Base-by-base conservation (phyloP, 2,329 filamentous ascomycete genomes). In the Stylonectria norvegica region DNA sequence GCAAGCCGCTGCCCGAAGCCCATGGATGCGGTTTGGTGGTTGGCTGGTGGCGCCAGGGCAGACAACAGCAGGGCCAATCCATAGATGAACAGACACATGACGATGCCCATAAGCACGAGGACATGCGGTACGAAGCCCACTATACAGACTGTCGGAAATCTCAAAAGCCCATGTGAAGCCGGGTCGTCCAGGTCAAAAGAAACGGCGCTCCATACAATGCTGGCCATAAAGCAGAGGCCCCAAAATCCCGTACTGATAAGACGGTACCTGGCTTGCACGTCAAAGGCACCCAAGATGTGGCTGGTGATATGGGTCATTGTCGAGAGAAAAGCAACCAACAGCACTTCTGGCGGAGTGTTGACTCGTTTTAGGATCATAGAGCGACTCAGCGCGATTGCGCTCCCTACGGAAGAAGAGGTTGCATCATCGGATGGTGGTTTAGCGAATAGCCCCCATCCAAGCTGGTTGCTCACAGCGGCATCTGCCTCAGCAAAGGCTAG, bases 401-500 rank as follows among this genome's bases (percentile, higher is more conserved):
- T 59, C 30, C 56, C 57, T 11, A 57, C 28, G 15, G 37, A 48
- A 5, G 56, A 48, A 32, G 50, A 33, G 18, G 43, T 19, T 3
- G 49, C 41, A 34, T 56, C 63, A 2, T 66, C 55, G 17, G 66
- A 56, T 19, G 69, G 65, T 10, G 68, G 64, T 31, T 75, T 71
- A 38, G 75, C 59, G 49, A 86, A 84, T 1, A 80, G 55, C 0
- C 83, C 81, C 63, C 89, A 79, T 10, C 84, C 84, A 11, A 95
- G 76, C 36, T 89, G 86, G 50, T 83, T 86, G 53, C 83, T 83
- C 32, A 96, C 83, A 49, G 90, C 86, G 20, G 87, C 85, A 62
- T 98, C 93, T 7, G 91, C 91, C 64, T 98, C 93, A 9, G 91
- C 89, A 67, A 97, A 98, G 3, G 91, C 91, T 7, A 98, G 73